Conservation (phyloP, 1,139 yeast genomes). For the Debaryomycetaceae sp. region DNA sequence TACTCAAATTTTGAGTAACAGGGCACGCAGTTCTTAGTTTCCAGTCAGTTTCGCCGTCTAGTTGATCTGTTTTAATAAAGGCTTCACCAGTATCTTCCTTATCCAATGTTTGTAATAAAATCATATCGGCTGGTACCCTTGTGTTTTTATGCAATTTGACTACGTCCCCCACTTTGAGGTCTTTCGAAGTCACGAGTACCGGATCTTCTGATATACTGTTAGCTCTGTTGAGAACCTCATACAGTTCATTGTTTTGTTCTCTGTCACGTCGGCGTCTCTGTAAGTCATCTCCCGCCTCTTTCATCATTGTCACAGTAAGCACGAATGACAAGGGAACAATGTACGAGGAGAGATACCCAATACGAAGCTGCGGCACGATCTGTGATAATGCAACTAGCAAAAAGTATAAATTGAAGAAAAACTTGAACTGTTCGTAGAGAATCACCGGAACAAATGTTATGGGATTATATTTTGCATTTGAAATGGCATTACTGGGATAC, state of each 20-base stretch:
- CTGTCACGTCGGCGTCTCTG: constrained; percentile 85
- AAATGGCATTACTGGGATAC: constrained; percentile 77
- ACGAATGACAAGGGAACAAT: constrained; percentile 94
- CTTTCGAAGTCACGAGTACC: constrained; percentile 53
- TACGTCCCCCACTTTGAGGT: constrained; percentile 81
- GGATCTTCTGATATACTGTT: constrained; percentile 26
- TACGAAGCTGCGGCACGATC: constrained; percentile 83
- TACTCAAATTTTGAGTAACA: constrained; percentile 59
- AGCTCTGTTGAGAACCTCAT: constrained; percentile 58
- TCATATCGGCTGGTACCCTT: constrained; percentile 90
- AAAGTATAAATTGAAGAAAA: constrained; percentile 91
- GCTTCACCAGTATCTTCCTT: constrained; percentile 69
- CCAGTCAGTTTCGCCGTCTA: constrained; percentile 99
- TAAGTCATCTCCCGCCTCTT: constrained; percentile 93
- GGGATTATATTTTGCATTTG: constrained; percentile 93
- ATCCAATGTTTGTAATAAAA: constrained; percentile 81
- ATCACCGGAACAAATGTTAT: constrained; percentile 84
- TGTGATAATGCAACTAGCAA: constrained; percentile 92
- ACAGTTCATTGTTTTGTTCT: constrained; percentile 82
- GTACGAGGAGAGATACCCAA: constrained; percentile 91
- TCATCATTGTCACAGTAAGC: constrained; percentile 85
- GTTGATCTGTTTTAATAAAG: constrained; percentile 93
- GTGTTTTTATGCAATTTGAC: constrained; percentile 78
- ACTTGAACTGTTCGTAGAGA: constrained; percentile 92
- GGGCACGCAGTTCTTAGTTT: constrained; percentile 77